Base-by-base conservation (phyloP, 2,329 filamentous ascomycete species). In the Pseudogymnoascus destructans region DNA sequence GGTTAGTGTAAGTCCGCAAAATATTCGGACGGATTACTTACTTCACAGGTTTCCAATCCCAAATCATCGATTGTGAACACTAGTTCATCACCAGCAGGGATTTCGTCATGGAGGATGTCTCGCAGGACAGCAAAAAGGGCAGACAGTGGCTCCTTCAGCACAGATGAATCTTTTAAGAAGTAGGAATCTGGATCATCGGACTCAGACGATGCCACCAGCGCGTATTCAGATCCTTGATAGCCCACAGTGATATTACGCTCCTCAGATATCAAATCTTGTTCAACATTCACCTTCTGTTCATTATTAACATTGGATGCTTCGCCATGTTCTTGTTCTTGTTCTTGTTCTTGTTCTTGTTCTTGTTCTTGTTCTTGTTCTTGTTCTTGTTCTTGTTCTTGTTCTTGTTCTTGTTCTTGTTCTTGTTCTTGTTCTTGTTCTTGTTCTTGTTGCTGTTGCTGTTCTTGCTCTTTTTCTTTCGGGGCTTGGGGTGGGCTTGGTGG, bases 121-220 rank as follows among this genome's bases (percentile, higher is more conserved):
- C 80, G 74, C 67, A 79, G 79, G 61, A 76, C 75, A 63, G 71
- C 69, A 59, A 87, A 76, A n/a, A 87, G 71, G 57, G 77, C 73
- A 57, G 71, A 71, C 25, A 86, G 69, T 55, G 73, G 73, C 54
- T 76, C 72, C 61, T 76, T 74, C n/a, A 75, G 75, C 38, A 84
- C 68, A 27, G 73, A 73, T 61, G 77, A 73, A 64, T 85, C 77
- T 62, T 77, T 73, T 19, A 85, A 71, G 42, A 85, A 79, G 61
- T 75, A 82, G 0, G 74, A 75, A 61, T 79, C 74, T 5, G 78
- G 74, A 27, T 76, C 73, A 58, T 79, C 76, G 59, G 74, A 73
- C 60, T 75, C 74, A 19, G 72, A 71, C 2, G 78, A 79, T 33
- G 79, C 79, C 64, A 85, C 84, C 6, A 85, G 68, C 11, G 76